phyloP scores from a whole-genome alignment of 805 yeast genomes.

The Kluyveromyces aestuarii region DNA sequence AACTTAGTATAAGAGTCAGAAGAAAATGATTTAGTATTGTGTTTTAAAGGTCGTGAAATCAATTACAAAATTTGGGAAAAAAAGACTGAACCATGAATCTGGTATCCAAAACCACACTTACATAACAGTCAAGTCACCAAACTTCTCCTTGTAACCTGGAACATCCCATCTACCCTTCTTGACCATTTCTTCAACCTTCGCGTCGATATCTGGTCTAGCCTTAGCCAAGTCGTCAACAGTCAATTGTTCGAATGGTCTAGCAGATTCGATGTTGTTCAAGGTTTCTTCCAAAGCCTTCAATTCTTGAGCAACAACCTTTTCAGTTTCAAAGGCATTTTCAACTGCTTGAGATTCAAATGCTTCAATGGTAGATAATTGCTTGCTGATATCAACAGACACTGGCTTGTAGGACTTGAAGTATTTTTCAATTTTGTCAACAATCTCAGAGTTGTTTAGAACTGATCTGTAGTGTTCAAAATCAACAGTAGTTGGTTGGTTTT shows the following conservation, averaged over 20 bases:
- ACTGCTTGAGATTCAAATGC: conserved; percentile 92
- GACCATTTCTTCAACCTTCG: conserved; percentile 90
- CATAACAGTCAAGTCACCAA: conserved; percentile 95
- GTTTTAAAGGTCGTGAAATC: background rate
- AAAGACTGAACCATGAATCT: conserved; percentile 1
- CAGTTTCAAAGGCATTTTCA: conserved; percentile 91
- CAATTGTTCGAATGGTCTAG: conserved; percentile 96
- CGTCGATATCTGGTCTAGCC: conserved; percentile 97
- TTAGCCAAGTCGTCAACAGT: conserved; percentile 89
- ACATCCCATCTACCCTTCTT: conserved; percentile 96
- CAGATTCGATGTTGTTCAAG: conserved; percentile 85
- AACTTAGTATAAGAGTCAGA: background rate
- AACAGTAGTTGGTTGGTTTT: conserved; percentile 64
- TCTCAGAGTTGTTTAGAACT: conserved; percentile 68
- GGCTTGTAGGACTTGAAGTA: conserved; percentile 74
- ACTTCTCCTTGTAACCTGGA: conserved; percentile 97
- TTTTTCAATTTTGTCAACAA: conserved; percentile 72
- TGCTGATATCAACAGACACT: conserved; percentile 73
- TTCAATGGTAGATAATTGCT: conserved; percentile 85
- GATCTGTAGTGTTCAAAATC: conserved; percentile 78
- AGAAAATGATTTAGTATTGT: background rate
- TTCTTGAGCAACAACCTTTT: conserved; percentile 79
- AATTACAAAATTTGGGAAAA: background rate
- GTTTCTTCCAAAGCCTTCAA: conserved; percentile 79
- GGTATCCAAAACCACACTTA: conserved; percentile 9